A percentile compares a stretch with the other conserved stretches of the same genome.
Evolutionary conservation across 305 asterid genomes (phyloP).

Genomic region (Nicotiana rustica): DNA sequence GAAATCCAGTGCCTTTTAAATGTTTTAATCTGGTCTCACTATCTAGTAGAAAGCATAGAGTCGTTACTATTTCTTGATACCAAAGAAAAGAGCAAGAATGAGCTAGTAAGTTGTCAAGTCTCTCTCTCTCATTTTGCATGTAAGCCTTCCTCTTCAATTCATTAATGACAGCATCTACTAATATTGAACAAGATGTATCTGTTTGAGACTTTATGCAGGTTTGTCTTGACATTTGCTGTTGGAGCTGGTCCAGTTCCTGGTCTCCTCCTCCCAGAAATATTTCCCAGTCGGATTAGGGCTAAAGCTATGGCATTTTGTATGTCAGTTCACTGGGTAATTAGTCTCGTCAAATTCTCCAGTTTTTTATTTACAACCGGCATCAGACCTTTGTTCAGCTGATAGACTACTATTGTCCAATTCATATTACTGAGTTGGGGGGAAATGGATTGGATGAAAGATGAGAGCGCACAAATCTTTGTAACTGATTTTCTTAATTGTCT

Average conservation of each 20-base stretch:
- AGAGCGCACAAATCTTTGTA: not conserved
- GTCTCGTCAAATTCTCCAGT: slow-evolving; percentile 23
- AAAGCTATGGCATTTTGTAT: slow-evolving; percentile 92
- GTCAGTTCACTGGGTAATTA: slow-evolving; percentile 94
- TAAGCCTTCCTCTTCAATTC: not conserved
- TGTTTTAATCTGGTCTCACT: not conserved
- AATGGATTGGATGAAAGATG: not conserved
- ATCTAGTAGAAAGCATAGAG: not conserved
- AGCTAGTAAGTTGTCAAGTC: not conserved
- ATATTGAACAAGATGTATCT: slow-evolving; percentile 3
- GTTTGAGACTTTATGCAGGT: slow-evolving; percentile 55
- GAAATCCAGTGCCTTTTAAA: not conserved
- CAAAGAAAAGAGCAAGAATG: not conserved
- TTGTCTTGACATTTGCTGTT: slow-evolving; percentile 80
- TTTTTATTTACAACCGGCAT: not conserved
- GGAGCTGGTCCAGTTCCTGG: slow-evolving; percentile 97
- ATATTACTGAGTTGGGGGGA: not conserved
- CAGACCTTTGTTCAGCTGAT: slow-evolving; percentile 26
- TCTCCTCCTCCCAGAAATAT: slow-evolving; percentile 85
- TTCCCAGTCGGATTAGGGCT: slow-evolving; percentile 80
- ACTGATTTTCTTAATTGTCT: slow-evolving; percentile 21
- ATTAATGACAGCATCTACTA: not conserved
- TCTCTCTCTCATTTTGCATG: not conserved
- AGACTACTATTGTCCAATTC: not conserved
- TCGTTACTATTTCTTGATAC: not conserved